Evolutionary conservation across 805 yeast genomes (phyloP).

Genomic region (Cyberlindnera mississippiensis): DNA sequence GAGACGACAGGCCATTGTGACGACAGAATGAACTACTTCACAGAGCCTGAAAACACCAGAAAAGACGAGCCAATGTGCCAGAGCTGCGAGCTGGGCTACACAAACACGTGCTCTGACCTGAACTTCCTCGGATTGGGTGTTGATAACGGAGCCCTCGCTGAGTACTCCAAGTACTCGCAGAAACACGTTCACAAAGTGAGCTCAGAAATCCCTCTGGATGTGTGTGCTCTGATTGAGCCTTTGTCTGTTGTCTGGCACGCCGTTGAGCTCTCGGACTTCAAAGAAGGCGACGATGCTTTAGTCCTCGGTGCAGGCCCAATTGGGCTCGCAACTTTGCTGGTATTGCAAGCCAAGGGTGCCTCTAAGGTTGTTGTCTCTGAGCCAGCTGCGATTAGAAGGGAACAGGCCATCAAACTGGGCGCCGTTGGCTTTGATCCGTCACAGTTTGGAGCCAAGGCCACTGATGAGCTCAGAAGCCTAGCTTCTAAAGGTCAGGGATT

Average conservation of each 20-base stretch:
- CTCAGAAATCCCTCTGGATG: constrained; percentile 35
- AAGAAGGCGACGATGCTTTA: constrained; percentile 42
- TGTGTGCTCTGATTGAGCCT: constrained; percentile 56
- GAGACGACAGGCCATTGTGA: constrained; percentile 60
- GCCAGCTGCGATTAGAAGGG: constrained; percentile 45
- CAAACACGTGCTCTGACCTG: constrained; percentile 48
- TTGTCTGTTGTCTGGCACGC: constrained; percentile 61
- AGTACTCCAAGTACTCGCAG: constrained; percentile 40
- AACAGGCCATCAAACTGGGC: constrained; percentile 43
- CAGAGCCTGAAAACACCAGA: constrained; percentile 26
- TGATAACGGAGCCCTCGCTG: constrained; percentile 53
- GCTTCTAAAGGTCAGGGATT: constrained; percentile 43
- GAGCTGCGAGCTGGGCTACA: constrained; percentile 46
- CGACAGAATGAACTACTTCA: constrained; percentile 38
- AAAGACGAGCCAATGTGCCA: constrained; percentile 35
- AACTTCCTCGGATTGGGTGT: constrained; percentile 55
- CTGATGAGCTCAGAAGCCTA: constrained; percentile 36
- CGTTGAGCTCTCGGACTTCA: constrained; percentile 36
- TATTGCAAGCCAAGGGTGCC: constrained; percentile 45
- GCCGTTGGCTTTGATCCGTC: constrained; percentile 50
- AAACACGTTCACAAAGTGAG: constrained; percentile 40
- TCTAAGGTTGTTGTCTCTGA: constrained; percentile 45
- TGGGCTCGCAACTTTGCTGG: constrained; percentile 47
- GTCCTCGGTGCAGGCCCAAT: constrained; percentile 56
- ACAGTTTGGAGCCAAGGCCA: constrained; percentile 31